A percentile compares a stretch with the other conserved stretches of the same genome.
phyloP scores from a whole-genome alignment of 2,329 filamentous ascomycete genomes.

The Fusarium brevicatenulatum region DNA sequence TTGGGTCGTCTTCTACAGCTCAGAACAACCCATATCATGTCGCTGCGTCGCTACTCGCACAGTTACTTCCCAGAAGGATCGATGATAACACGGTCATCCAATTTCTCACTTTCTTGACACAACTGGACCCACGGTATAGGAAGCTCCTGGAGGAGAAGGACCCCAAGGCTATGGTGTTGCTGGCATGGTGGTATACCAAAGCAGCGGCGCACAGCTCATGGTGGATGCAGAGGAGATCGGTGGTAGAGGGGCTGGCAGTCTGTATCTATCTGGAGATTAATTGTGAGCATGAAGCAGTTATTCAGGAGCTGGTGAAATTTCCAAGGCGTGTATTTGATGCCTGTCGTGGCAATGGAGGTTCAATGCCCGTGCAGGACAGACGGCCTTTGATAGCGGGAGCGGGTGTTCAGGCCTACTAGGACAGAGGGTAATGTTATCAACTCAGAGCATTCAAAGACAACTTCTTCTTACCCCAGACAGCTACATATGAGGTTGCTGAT shows the following conservation, averaged over 20 bases:
- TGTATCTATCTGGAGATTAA: slow-evolving; percentile 51
- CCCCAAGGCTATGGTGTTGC: slow-evolving; percentile 61
- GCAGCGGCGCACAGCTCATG: slow-evolving; percentile 54
- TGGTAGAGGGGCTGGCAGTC: slow-evolving; percentile 62
- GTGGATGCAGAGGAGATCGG: slow-evolving; percentile 59
- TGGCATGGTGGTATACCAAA: slow-evolving; percentile 68
- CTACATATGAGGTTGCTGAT: background rate
- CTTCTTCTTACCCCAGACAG: background rate
- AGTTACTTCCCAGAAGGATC: slow-evolving; percentile 49
- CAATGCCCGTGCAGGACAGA: background rate
- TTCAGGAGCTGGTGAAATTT: slow-evolving; percentile 28
- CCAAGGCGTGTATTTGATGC: slow-evolving; percentile 32
- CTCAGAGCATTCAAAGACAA: background rate
- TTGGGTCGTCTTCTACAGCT: slow-evolving; percentile 32
- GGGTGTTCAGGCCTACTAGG: background rate
- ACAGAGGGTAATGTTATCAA: background rate
- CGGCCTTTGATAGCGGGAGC: background rate
- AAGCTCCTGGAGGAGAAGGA: slow-evolving; percentile 61
- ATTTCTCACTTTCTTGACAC: slow-evolving; percentile 59
- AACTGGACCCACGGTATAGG: slow-evolving; percentile 56
- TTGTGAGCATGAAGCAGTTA: slow-evolving; percentile 13
- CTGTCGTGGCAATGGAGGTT: background rate
- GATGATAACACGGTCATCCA: slow-evolving; percentile 54
- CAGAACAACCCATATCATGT: slow-evolving; percentile 48
- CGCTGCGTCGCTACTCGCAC: slow-evolving; percentile 50